These are phyloP conservation scores for Amylocystis lapponica DNA, from an alignment of 768 basidiomycete genomes.

Conservation along the genomic window DNA sequence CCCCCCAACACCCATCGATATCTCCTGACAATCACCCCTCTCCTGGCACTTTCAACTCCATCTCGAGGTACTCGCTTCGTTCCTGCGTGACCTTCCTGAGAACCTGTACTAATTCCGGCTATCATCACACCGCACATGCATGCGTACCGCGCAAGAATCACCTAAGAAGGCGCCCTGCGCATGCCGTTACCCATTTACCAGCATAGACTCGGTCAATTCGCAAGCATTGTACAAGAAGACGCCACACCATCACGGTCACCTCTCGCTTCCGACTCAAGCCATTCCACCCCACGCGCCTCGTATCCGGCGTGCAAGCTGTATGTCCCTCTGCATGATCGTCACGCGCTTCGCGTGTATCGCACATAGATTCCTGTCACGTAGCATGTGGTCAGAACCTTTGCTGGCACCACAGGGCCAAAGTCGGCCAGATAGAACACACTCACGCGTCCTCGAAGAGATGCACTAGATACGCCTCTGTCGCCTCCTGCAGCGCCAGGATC, in stretches of 20 bases:
- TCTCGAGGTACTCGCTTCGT: not conserved
- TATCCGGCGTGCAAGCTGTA: slow-evolving; percentile 93
- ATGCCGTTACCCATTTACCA: not conserved
- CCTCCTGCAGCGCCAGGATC: slow-evolving; percentile 90
- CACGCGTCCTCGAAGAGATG: slow-evolving; percentile 98
- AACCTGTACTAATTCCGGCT: not conserved
- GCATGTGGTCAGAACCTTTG: slow-evolving; percentile 1
- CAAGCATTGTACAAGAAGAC: not conserved
- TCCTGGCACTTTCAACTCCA: no score
- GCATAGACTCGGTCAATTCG: not conserved
- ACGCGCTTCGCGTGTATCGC: slow-evolving; percentile 98
- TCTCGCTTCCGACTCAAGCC: slow-evolving; percentile 32
- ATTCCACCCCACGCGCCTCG: slow-evolving; percentile 84
- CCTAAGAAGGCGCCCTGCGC: not conserved
- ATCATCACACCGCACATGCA: not conserved
- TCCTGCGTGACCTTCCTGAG: not conserved
- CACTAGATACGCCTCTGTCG: slow-evolving; percentile 90
- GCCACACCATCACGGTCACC: not conserved
- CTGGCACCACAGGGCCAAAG: not conserved
- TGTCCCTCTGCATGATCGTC: slow-evolving; percentile 95
- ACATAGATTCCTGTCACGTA: slow-evolving; percentile 79
- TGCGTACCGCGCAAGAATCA: not conserved
- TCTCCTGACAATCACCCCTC: no score
- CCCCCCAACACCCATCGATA: no score
- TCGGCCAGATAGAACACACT: slow-evolving; percentile 35